Base-by-base conservation (phyloP, 306 rosid species). In the Casuarina glauca region DNA sequence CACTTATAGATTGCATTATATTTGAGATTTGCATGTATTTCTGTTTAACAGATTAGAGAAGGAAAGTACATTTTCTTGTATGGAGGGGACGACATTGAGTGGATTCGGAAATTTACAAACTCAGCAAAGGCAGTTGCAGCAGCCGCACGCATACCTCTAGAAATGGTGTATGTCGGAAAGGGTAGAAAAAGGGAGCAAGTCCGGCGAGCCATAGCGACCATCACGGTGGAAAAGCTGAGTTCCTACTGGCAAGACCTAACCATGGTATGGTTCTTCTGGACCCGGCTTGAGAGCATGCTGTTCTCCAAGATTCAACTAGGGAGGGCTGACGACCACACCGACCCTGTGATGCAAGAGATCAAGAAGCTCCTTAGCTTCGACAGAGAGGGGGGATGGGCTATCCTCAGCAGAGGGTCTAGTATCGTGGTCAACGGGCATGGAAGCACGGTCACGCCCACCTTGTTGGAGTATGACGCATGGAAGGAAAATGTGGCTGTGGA, bases 251-350 rank as follows among this genome's bases (percentile, higher is more conserved):
- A 76, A 77, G 91, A 85, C 38, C 87, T 72, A 3, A 85, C 87
- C 76, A 83, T 87, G 91, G 76, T 87, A 16, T 87, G 93, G 93
- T 89, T 87, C 91, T 89, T 87, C 82, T 89, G 91, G 93, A 87
- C 85, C 8, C 79, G 91, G 3, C 81, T 89, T 0, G 89, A 87
- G 71, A 89, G 93, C 89, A 89, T 89, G 91, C 76, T 87, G 11
- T 82, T 83, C 74, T 89, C 93, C 35, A 89, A 89, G 80, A 82
- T 89, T 17, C 91, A 89, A 19, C 84, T 83, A 7, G 78, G 68
- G 13, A 87, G 85, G 61, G 76, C 70, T 2, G 82, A 87, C 4
- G 88, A 85, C 1, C 74, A 74, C 51, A 0, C 0, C 1, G 89
- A 89, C 78, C 74, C 80, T 0, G 80, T 89, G 63, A 81, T 87